Base-by-base conservation (phyloP, 2,329 filamentous ascomycete genomes). In the Sporothrix euskadiensis region DNA sequence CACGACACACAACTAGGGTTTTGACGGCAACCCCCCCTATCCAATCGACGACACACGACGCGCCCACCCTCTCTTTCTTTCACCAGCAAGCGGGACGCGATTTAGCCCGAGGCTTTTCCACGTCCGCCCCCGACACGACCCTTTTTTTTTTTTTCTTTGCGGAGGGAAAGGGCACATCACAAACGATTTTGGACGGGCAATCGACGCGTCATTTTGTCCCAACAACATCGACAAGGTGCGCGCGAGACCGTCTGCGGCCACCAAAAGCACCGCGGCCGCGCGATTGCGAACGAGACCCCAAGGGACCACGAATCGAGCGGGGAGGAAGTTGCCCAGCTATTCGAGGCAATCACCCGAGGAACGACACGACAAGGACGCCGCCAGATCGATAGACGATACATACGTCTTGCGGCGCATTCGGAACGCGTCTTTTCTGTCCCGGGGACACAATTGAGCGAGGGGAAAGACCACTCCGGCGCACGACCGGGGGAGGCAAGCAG, bases 171-270 rank as follows among this genome's bases (percentile, higher is more conserved):
- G 47, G 16, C 44, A 30, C 66, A 69, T 56, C 66, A 22, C 44
- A 30, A 49, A 54, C 47, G 10, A 56, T 35, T 22, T 22, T 69
- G 44, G 66, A 12, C 44, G 19, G 47, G 3, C 19, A 32, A 39
- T 69, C 66, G 66, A 69, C 66, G 66, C 66, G 66, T 69, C 47
- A 69, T 41, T 54, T 56, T 22, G 66, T 54, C 30, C 47, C 47
- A 22, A 41, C 16, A 41, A 7, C 19, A 30, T 39, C 66, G 10
- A 35, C 14, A 69, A 54, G 19, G 41, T 47, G 26, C 4, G 26
- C 19, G 47, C 66, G 30, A 68, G 19, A 69, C 19, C 66, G 19
- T 22, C 47, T 7, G 19, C 32, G 16, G 47, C 44, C 47, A 54
- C 2, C 26, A 16, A 68, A 32, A 54, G 66, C 30, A 52, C 2